Percentiles rank a stretch among this genome's conserved stretches.
Conservation (phyloP, 495 filamentous ascomycete genomes). For the Penicillium nucicola region DNA sequence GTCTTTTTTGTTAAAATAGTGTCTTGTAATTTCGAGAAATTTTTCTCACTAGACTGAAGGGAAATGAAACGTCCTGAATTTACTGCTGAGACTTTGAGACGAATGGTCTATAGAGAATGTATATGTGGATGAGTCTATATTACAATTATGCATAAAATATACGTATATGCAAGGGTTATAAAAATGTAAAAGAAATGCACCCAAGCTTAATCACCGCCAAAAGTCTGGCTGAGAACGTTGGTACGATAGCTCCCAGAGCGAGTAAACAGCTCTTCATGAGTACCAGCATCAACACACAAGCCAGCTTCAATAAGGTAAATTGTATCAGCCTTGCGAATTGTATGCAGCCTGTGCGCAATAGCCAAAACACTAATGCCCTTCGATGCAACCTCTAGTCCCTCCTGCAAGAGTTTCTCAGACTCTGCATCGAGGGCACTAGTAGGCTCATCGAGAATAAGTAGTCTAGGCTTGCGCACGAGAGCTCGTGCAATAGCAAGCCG, state of each 20-base stretch:
- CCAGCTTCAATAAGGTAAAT: constrained; percentile 74
- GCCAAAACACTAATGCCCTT: constrained; percentile 71
- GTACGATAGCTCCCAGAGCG: constrained; percentile 55
- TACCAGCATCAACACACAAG: constrained; percentile 61
- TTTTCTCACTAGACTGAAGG: too few species aligned
- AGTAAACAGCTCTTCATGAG: constrained; percentile 61
- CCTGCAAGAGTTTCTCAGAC: constrained; percentile 66
- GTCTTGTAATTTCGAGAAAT: too few species aligned
- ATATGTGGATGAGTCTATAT: too few species aligned
- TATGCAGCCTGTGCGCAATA: constrained; percentile 72
- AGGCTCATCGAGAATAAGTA: constrained; percentile 75
- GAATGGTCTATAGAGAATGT: too few species aligned
- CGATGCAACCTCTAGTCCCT: constrained; percentile 57
- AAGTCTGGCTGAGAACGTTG: constrained; percentile 42
- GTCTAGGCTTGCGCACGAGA: constrained; percentile 61
- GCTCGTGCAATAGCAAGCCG: constrained; percentile 71
- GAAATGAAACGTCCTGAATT: too few species aligned
- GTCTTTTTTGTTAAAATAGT: neutral
- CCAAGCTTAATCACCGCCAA: neutral
- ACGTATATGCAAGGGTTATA: too few species aligned
- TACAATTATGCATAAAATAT: too few species aligned
- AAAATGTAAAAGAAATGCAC: too few species aligned
- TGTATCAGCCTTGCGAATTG: constrained; percentile 68
- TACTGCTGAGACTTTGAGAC: too few species aligned
- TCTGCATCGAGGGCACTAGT: constrained; percentile 69